Evolutionary conservation across 1,139 yeast species (phyloP).

Genomic region (Protomyces macrosporus): DNA sequence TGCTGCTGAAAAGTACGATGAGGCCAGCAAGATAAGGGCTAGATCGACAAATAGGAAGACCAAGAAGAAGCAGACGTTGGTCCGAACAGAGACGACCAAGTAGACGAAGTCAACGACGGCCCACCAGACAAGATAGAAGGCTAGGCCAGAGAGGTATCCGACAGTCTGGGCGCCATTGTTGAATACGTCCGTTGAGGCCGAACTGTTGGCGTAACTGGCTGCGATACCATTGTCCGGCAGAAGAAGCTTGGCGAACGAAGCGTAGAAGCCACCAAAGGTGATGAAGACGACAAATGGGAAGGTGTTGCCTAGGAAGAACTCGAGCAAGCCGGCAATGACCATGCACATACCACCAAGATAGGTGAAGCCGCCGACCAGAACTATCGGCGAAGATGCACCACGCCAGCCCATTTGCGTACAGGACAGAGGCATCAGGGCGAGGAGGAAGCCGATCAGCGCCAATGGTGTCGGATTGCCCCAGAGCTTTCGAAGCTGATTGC

Average conservation of each 20-base stretch:
- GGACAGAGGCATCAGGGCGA: constrained; percentile 33
- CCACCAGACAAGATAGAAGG: constrained; percentile 58
- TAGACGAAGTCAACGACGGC: constrained; percentile 54
- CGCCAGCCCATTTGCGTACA: constrained; percentile 32
- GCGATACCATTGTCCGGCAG: constrained; percentile 53
- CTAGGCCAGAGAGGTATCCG: constrained; percentile 52
- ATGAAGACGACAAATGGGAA: constrained; percentile 61
- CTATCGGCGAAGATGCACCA: constrained; percentile 32
- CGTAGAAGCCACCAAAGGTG: constrained; percentile 74
- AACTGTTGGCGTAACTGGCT: constrained; percentile 45
- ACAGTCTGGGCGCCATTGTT: constrained; percentile 43
- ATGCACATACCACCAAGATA: constrained; percentile 63
- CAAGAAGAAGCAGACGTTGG: constrained; percentile 48
- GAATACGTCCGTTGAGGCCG: constrained; percentile 32
- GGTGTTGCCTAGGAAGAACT: constrained; percentile 59
- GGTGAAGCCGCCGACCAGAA: constrained; percentile 35
- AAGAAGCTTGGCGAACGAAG: constrained; percentile 56
- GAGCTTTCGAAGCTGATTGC: constrained; percentile 33
- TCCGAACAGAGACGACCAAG: constrained; percentile 60
- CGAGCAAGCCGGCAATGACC: constrained; percentile 62
- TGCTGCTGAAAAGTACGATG: constrained; percentile 50
- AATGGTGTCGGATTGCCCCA: constrained; percentile 60
- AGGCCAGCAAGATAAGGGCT: constrained; percentile 54
- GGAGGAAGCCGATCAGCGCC: constrained; percentile 53
- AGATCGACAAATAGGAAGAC: constrained; percentile 52